These are phyloP conservation scores for Trichoderma endophyticum DNA, from an alignment of 2,329 filamentous ascomycete species.

Conservation along the genomic window DNA sequence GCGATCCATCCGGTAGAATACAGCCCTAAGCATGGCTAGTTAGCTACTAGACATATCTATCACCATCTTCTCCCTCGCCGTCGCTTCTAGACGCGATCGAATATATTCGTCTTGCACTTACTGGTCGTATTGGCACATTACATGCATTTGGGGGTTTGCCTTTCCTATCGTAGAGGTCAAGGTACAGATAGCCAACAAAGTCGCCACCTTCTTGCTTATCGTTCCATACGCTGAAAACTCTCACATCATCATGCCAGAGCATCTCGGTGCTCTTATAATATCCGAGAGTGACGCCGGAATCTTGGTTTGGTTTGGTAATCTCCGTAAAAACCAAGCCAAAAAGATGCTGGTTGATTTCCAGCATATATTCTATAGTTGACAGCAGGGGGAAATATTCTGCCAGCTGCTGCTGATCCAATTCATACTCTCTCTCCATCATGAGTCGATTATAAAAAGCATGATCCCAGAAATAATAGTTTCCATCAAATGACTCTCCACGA, in stretches of 20 bases:
- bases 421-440: background rate
- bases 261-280: background rate
- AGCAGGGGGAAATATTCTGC: background rate
- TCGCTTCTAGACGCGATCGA: background rate
- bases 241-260: background rate
- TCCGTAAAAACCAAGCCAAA: background rate
- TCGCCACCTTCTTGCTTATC: background rate
- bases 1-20: constrained; percentile 42
- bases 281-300: background rate
- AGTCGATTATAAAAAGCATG: background rate
- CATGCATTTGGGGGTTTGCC: background rate
- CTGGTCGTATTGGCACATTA: constrained; percentile 7
- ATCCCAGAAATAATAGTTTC: background rate
- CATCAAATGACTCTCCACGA: background rate
- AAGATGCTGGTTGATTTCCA: background rate
- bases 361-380: background rate
- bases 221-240: constrained; percentile 10
- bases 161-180: constrained; percentile 14
- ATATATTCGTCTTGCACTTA: background rate
- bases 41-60: background rate
- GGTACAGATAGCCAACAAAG: constrained; percentile 16
- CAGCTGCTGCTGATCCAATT: background rate
- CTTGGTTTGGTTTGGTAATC: background rate
- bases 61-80: background rate
- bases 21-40: constrained; percentile 39